Base-by-base conservation (phyloP, 2,329 filamentous ascomycete genomes). In the Fusarium guadeloupense region DNA sequence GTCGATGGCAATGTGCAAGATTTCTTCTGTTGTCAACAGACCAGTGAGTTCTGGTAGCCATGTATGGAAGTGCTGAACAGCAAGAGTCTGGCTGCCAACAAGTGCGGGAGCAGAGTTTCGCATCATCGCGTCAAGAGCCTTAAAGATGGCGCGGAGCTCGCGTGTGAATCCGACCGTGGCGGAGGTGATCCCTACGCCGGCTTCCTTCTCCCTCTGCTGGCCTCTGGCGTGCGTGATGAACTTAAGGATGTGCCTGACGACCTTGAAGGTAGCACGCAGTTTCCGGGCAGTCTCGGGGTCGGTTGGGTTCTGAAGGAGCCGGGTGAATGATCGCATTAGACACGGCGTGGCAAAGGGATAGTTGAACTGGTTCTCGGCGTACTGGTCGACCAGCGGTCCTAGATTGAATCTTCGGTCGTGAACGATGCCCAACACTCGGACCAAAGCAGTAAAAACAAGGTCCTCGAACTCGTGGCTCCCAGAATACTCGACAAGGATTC, bases 1-100 rank as follows among this genome's bases (percentile, higher is more conserved):
- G 75, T 94, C 92, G 59, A 96, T 91, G 34, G 93, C 92, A 62
- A 97, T 90, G 69, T 96, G 90, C 46, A 97, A 80, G 39, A 97
- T 94, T 73, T 98, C 94, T 68, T 93, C 89, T 0, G 89, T 88
- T 5, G 84, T 85, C 71, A 98, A 83, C 31, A 95, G 82, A 2
- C 89, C 87, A 1, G 86, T 83, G 9, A 99, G 85, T 72, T 98
- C 94, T 0, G 95, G 94, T n/a, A 99, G 80, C 95, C 95, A 99
- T 0, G 91, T 91, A 72, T 98, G 94, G 74, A 98, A 96, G 74
- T 98, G 92, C 75, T 99, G 95, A 12, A 98, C 93, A 3, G 96
- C 88, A 43, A 99, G 80, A 0, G 95, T 98, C 77, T 99, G 96
- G 62, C 91, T 98, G 28, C 95, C 95, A 13, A 98, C 91, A 20